Evolutionary conservation across 805 yeast species (phyloP), one percentile per base, ranked within the genome.

Genomic region (Zygoascus biomembranicola): DNA sequence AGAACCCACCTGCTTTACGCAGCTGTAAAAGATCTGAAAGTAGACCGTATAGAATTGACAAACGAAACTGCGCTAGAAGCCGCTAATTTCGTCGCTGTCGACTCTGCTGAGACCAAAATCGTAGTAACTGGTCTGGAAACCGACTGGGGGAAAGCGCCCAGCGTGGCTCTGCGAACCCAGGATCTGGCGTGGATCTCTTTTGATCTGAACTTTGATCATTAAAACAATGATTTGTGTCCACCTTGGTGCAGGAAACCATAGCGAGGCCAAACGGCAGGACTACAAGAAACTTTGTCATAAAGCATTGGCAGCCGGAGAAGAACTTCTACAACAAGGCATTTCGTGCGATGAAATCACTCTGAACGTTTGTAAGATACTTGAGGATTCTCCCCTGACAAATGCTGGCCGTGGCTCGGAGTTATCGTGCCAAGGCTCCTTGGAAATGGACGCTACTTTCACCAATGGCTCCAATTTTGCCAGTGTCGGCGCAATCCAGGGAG

Each of bases 341-440:
- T 11, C 55, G 6, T 51, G 63, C 5, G 51, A 49, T n/a, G 52
- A 52, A n/a, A 66, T 60, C 0, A 64, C 63, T 23, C 55, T 59
- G 6, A 52, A 35, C 1, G 63, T 63, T 8, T 66, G 70, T n/a
- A 32, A 58, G 8, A 10, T 62, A 16, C 61, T 73, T 10, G 77
- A 73, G 50, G 64, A 67, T 47, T 60, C 66, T 2, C 61, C 60
- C 19, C 48, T 66, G 39, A 71, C 74, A 5, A 73, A 73, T 55
- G 69, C 74, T 1, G 77, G 76, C 2, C 46, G 50, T 6, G 74
- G 75, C n/a, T 69, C 75, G 13, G 70, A 72, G 44, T 57, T 70
- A 43, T 70, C 65, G 26, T 41, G 31, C 2, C 51, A 51, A 10
- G 74, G 73, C 1, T 47, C 50, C 2, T 68, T 72, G 8, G 75